Base-by-base conservation (phyloP, 495 filamentous ascomycete species). In the Annulohypoxylon stygium region DNA sequence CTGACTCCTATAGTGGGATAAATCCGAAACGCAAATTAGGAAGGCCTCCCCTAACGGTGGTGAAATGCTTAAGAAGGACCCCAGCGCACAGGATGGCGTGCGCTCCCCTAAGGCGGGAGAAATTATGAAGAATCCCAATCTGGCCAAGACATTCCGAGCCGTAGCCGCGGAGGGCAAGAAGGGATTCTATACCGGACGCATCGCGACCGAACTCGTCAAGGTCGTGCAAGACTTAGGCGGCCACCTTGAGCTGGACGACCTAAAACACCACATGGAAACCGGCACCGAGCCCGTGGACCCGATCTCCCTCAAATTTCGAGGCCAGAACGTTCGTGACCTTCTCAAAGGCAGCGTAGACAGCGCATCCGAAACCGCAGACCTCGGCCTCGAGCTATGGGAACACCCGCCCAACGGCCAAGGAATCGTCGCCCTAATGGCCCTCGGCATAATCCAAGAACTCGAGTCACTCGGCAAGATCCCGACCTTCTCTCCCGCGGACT, bases 321-420 rank as follows among this genome's bases (percentile, higher is more conserved):
- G 90, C 3, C 93, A 94, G 71, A 87, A 88, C 36, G 86, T 92
- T 25, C 81, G 82, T 7, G n/a, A 70, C 30, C 54, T 58, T 1
- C 67, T 83, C 85, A 41, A 81, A 41, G 82, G 75, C 50, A 71
- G 79, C 50, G 75, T 78, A 48, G 80, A 77, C n/a, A 78, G 83
- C 53, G 65, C 18, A 41, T 67, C 51, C 36, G 75, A 78, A 39
- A 25, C 61, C 10, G 57, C 59, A n/a, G 76, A 78, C 58, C n/a
- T 77, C 25, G 77, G 77, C 9, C 66, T 97, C 18, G 90, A 96
- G 74, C 78, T 99, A 1, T 98, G 95, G 95, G 96, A 99, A 72
- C 95, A 97, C 81, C 93, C 96, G 43, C 96, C 96, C n/a, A 98
- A 98, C 81, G 95, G 97, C 0, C 96, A 99, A 80, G 96, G 96